phyloP scores from a whole-genome alignment of 2,329 filamentous ascomycete genomes.

The Trichocomaceae sp. region DNA sequence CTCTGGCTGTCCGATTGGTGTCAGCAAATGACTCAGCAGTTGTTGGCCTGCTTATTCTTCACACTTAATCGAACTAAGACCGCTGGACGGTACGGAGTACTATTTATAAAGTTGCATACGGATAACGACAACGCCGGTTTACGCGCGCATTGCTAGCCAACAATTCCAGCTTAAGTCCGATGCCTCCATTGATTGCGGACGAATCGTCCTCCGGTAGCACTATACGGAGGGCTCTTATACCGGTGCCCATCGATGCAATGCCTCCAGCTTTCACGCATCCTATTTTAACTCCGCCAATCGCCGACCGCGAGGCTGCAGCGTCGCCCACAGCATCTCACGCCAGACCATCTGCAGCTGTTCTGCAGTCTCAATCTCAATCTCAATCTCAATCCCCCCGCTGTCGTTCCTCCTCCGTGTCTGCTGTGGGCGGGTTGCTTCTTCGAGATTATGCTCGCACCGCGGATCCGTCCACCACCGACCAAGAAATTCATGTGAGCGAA shows the following conservation, averaged over 20 bases:
- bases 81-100: constrained; percentile 3
- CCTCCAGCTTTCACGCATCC: constrained; percentile 8
- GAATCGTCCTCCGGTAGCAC: constrained; percentile 6
- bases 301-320: constrained; percentile 5
- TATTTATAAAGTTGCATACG: not conserved
- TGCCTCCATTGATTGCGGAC: constrained; percentile 2
- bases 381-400: too few relatives aligned
- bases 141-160: not conserved
- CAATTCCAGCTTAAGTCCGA: not conserved
- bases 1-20: not conserved
- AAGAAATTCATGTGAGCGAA: constrained; percentile 25
- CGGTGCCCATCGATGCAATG: constrained; percentile 1
- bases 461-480: constrained; percentile 35
- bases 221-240: not conserved
- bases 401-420: constrained; percentile 19
- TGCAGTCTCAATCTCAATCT: constrained; percentile 4
- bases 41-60: not conserved
- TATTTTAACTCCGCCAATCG: constrained; percentile 11
- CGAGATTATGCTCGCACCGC: constrained; percentile 40
- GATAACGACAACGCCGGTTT: not conserved
- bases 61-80: constrained; percentile 3
- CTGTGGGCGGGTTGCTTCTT: constrained; percentile 34
- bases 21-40: too few relatives aligned
- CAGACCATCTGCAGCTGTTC: constrained; percentile 2
- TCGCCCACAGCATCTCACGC: constrained; percentile 1